These are phyloP conservation scores for Aspergillus nidulans DNA, from an alignment of 495 filamentous ascomycete species.

Conservation along the genomic window DNA sequence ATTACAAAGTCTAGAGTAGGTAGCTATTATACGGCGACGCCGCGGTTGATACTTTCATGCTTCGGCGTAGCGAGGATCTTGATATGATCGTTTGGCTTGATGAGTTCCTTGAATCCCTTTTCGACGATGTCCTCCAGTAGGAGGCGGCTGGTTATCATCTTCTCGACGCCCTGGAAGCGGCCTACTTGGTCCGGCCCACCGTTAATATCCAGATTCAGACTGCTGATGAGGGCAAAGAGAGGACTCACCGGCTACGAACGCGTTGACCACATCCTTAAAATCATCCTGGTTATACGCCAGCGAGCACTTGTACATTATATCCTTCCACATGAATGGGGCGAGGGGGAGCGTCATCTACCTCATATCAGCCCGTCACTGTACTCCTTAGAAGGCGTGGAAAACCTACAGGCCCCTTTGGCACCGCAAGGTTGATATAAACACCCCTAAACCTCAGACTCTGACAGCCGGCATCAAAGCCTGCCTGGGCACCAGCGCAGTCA, in stretches of 20 bases:
- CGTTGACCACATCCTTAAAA: slow-evolving; percentile 51
- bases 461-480: slow-evolving; percentile 37
- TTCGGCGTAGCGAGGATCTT: slow-evolving; percentile 48
- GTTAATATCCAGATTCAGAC: not conserved
- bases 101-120: slow-evolving; percentile 50
- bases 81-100: slow-evolving; percentile 52
- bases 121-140: slow-evolving; percentile 48
- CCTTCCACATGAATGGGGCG: slow-evolving; percentile 15
- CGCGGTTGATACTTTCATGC: not conserved
- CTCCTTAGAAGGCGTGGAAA: not conserved
- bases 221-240: not conserved
- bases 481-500: slow-evolving; percentile 48
- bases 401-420: slow-evolving; percentile 42
- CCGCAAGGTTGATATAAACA: slow-evolving; percentile 51
- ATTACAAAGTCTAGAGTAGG: slow-evolving; percentile 15
- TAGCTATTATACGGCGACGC: not conserved
- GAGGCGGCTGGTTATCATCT: slow-evolving; percentile 55
- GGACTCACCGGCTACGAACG: slow-evolving; percentile 42
- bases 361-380: too few relatives aligned
- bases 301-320: slow-evolving; percentile 27
- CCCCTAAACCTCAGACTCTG: slow-evolving; percentile 38
- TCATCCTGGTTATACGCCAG: slow-evolving; percentile 44
- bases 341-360: slow-evolving; percentile 6
- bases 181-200: not conserved
- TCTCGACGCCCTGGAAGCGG: slow-evolving; percentile 34